Conservation (phyloP, 345 rosid genomes). For the Physaria fendleri region DNA sequence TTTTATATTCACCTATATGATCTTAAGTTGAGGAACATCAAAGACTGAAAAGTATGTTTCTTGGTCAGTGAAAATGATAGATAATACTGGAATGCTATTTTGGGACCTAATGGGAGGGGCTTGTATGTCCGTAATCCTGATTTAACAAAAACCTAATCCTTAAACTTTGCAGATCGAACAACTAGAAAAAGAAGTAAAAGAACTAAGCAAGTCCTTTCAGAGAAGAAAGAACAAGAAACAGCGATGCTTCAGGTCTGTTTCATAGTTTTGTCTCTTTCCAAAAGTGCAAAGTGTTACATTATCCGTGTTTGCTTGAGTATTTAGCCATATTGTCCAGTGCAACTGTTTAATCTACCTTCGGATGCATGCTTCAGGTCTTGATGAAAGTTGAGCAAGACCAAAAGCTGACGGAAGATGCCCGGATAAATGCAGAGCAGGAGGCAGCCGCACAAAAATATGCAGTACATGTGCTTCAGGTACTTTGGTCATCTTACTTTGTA, state of each 20-base stretch:
- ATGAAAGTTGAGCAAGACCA: constrained; percentile 89
- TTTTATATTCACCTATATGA: not conserved
- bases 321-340: not conserved
- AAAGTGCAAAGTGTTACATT: not conserved
- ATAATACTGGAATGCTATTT: not conserved
- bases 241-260: constrained; percentile 68
- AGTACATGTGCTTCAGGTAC: constrained; percentile 64
- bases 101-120: not conserved
- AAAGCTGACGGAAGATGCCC: constrained; percentile 86
- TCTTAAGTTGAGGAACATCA: not conserved
- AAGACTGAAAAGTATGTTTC: not conserved
- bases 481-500: not conserved
- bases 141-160: not conserved
- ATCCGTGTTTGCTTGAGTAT: not conserved
- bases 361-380: constrained; percentile 45
- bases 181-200: constrained; percentile 59
- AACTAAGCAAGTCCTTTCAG: constrained; percentile 52
- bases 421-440: constrained; percentile 66
- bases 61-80: not conserved
- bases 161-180: constrained; percentile 53
- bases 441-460: constrained; percentile 65
- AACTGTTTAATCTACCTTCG: not conserved
- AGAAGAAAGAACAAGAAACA: constrained; percentile 84
- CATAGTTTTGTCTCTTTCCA: not conserved
- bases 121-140: not conserved